These are phyloP conservation scores for Pterocarpus macrocarpus DNA, from an alignment of 306 rosid genomes.

Conservation along the genomic window DNA sequence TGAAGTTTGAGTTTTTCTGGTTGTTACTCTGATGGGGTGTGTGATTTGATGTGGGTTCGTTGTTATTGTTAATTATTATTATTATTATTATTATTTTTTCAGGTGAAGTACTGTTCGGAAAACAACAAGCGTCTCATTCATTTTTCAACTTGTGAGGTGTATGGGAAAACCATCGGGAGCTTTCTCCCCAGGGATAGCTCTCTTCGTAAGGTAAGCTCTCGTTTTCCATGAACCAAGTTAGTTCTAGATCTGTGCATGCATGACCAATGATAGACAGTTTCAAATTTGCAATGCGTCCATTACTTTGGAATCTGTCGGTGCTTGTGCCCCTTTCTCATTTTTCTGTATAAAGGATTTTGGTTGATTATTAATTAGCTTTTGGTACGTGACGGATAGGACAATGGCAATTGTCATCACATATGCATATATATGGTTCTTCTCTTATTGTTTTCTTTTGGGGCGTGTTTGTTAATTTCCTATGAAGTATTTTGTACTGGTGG, in stretches of 20 bases:
- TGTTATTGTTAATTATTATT: not conserved
- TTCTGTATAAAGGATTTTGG: slow-evolving; percentile 2
- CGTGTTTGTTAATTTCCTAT: slow-evolving; percentile 11
- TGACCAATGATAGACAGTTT: not conserved
- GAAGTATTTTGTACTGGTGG: not conserved
- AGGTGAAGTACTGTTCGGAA: slow-evolving; percentile 95
- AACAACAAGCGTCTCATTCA: slow-evolving; percentile 89
- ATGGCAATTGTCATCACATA: not conserved
- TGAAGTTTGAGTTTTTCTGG: not conserved
- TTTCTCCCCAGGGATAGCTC: slow-evolving; percentile 93
- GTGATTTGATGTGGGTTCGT: slow-evolving; percentile 45
- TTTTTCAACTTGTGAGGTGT: slow-evolving; percentile 97
- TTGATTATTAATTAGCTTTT: slow-evolving; percentile 15
- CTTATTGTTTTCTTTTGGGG: not conserved
- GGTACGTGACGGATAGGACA: not conserved
- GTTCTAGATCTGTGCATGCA: slow-evolving; percentile 21
- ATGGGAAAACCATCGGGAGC: slow-evolving; percentile 93
- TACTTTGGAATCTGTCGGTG: slow-evolving; percentile 41
- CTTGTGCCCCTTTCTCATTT: not conserved
- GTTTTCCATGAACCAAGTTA: not conserved
- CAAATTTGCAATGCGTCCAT: not conserved
- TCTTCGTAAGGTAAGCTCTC: slow-evolving; percentile 76
- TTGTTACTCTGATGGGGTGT: not conserved
- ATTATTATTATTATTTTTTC: not conserved
- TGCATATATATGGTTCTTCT: not conserved